These are phyloP conservation scores for Pontederia crassipes DNA, from an alignment of 176 grass and related monocot genomes.

Conservation along the genomic window DNA sequence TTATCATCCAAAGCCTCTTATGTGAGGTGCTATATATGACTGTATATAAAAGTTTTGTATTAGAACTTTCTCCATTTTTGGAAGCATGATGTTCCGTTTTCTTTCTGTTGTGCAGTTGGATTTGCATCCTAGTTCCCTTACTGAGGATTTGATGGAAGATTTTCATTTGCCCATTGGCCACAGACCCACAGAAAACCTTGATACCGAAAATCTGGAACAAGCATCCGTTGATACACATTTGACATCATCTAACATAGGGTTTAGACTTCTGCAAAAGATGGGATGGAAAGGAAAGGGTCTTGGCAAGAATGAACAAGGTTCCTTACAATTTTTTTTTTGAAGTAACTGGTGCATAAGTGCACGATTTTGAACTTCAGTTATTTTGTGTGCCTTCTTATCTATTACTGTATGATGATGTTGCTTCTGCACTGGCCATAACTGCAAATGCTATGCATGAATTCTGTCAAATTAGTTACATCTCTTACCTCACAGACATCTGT, in stretches of 20 bases:
- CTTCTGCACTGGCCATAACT: background rate
- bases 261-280: slow-evolving; percentile 89
- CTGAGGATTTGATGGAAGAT: slow-evolving; percentile 27
- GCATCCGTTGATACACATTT: slow-evolving; percentile 79
- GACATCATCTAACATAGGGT: slow-evolving; percentile 68
- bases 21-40: too few relatives aligned
- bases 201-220: slow-evolving; percentile 77
- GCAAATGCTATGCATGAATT: too few relatives aligned
- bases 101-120: background rate
- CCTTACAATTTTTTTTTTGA: background rate
- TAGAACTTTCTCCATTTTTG: background rate
- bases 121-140: slow-evolving; percentile 2
- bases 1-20: too few relatives aligned
- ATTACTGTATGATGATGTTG: background rate
- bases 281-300: slow-evolving; percentile 98
- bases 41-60: background rate
- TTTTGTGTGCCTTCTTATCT: background rate
- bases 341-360: too few relatives aligned
- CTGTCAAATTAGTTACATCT: too few relatives aligned
- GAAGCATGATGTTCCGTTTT: background rate
- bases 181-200: slow-evolving; percentile 75
- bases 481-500: too few relatives aligned
- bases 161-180: slow-evolving; percentile 74
- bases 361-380: background rate
- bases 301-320: slow-evolving; percentile 92